These are phyloP conservation scores for Colletotrichum sp. DNA, from an alignment of 2,329 filamentous ascomycete genomes.

Conservation along the genomic window DNA sequence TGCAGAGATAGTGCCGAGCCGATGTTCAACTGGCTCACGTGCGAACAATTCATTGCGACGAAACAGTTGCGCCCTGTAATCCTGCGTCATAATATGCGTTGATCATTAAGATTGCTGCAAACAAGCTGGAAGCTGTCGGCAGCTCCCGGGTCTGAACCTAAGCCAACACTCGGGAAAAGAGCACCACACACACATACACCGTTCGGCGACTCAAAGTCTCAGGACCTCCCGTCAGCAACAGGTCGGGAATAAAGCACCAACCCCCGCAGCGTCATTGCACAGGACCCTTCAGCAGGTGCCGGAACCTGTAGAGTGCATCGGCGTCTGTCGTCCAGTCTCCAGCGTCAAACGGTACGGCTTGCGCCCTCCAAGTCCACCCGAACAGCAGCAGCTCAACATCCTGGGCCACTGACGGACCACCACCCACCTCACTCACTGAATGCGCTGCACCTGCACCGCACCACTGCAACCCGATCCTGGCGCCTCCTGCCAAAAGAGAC, in stretches of 20 bases:
- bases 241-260: not conserved
- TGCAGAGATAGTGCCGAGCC: not conserved
- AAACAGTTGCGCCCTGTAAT: not conserved
- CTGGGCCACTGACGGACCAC: not conserved
- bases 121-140: conserved; percentile 7
- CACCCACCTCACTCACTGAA: not conserved
- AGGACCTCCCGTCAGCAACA: not conserved
- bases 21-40: not conserved
- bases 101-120: not conserved
- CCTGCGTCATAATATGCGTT: conserved; percentile 11
- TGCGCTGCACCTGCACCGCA: not conserved
- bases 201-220: not conserved
- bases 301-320: not conserved
- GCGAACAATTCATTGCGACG: not conserved
- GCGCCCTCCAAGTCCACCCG: not conserved
- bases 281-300: conserved; percentile 11
- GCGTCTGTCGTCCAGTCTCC: not conserved
- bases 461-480: not conserved
- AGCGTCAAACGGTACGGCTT: not conserved
- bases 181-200: not conserved
- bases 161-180: not conserved
- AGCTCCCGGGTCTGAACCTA: conserved; percentile 1
- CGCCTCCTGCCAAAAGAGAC: conserved; percentile 14
- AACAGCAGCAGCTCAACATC: not conserved
- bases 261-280: conserved; percentile 13